These are phyloP conservation scores for Pholiota conissans DNA, from an alignment of 768 basidiomycete species.

Conservation along the genomic window DNA sequence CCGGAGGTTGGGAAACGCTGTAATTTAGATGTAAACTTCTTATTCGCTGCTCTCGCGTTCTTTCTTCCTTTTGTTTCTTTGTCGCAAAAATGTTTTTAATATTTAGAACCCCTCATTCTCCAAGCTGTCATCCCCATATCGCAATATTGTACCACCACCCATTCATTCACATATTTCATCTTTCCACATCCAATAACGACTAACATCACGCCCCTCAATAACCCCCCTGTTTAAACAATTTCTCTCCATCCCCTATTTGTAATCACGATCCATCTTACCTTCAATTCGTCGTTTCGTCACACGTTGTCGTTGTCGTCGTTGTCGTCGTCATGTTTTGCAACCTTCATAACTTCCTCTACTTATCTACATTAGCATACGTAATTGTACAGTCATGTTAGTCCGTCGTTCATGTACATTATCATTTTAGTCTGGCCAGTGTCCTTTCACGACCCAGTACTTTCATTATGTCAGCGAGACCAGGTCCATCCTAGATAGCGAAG, in stretches of 20 bases:
- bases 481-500: slow-evolving; percentile 41
- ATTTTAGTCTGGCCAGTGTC: slow-evolving; percentile 35
- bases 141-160: not conserved
- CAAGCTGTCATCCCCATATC: not conserved
- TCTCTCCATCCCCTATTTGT: not conserved
- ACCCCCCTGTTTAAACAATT: not conserved
- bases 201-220: not conserved
- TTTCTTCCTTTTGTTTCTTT: not conserved
- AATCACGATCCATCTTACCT: not conserved
- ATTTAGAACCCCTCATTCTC: not conserved
- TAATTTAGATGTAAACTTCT: slow-evolving; percentile 26
- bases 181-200: not conserved
- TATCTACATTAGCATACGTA: not conserved
- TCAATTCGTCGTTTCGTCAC: not conserved
- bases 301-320: not conserved
- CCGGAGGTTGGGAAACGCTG: slow-evolving; percentile 92
- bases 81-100: not conserved
- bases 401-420: not conserved
- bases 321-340: not conserved
- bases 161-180: not conserved
- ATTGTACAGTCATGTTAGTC: not conserved
- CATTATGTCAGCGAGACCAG: slow-evolving; percentile 45
- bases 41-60: not conserved
- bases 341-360: not conserved
- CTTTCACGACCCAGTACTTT: slow-evolving; percentile 41